Conservation (phyloP, 179 eudicot species). For the Silene coronaria region DNA sequence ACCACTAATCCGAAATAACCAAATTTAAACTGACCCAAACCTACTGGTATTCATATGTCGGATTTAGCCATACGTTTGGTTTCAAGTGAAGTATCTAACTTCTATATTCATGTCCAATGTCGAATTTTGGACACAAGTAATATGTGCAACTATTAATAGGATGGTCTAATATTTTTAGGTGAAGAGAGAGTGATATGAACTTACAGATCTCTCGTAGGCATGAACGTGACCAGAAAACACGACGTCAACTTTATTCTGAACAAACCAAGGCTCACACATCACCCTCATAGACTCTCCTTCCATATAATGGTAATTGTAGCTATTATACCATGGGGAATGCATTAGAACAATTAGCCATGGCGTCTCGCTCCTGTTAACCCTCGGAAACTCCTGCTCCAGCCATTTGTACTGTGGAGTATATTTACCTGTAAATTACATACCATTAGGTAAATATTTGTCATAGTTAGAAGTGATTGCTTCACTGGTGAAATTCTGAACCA, state of each 20-base stretch:
- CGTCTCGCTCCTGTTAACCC: slow-evolving; percentile 28
- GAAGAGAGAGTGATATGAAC: neutral
- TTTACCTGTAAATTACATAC: slow-evolving; percentile 18
- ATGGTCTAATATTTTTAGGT: neutral
- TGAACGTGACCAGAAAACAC: slow-evolving; percentile 35
- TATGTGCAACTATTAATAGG: too few relatives aligned
- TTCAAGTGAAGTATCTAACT: too few relatives aligned
- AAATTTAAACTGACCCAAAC: too few relatives aligned
- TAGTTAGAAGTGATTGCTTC: neutral
- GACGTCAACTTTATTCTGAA: slow-evolving; percentile 29
- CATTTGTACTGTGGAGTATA: slow-evolving; percentile 32
- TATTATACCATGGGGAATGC: slow-evolving; percentile 32
- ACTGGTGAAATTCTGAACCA: neutral
- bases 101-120: too few relatives aligned
- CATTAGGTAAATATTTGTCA: neutral
- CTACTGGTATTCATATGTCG: neutral
- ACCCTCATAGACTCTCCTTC: slow-evolving; percentile 36
- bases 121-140: too few relatives aligned
- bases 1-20: too few relatives aligned
- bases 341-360: slow-evolving; percentile 35
- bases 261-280: slow-evolving; percentile 33
- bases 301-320: slow-evolving; percentile 32
- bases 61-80: neutral
- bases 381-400: slow-evolving; percentile 29
- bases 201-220: slow-evolving; percentile 35